Conservation (phyloP, 768 basidiomycete genomes). For the Boletus barrowsii region DNA sequence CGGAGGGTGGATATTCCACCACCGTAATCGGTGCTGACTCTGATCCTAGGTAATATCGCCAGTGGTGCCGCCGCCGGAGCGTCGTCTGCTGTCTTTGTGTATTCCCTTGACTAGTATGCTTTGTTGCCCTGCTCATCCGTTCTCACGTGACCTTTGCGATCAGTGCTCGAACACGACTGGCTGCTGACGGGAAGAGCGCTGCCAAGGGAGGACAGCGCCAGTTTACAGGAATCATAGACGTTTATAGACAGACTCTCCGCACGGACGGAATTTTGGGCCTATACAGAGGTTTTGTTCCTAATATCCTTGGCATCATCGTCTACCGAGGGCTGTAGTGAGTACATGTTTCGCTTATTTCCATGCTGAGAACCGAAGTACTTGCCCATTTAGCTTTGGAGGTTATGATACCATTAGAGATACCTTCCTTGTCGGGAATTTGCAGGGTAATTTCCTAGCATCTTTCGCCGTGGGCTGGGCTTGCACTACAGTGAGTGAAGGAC, state of each 20-base stretch:
- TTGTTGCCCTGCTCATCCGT: neutral
- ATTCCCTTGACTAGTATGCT: constrained; percentile 43
- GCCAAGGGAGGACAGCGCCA: constrained; percentile 39
- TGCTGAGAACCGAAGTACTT: neutral
- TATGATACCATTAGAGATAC: constrained; percentile 41
- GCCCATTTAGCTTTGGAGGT: constrained; percentile 36
- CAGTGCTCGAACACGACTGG: constrained; percentile 41
- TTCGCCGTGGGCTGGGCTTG: constrained; percentile 41
- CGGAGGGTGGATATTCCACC: neutral
- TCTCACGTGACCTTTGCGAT: neutral
- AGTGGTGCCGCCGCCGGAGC: constrained; percentile 45
- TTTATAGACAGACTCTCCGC: constrained; percentile 41
- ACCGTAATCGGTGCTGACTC: neutral
- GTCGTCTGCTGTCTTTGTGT: constrained; percentile 41
- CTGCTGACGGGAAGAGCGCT: constrained; percentile 38
- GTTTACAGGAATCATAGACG: constrained; percentile 40
- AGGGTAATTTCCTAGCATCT: constrained; percentile 40
- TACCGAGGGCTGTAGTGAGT: constrained; percentile 45
- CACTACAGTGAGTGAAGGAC: constrained; percentile 34
- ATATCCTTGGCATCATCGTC: constrained; percentile 40
- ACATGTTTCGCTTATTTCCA: neutral
- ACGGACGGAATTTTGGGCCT: constrained; percentile 41
- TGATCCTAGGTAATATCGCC: constrained; percentile 36
- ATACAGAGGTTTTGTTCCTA: constrained; percentile 43
- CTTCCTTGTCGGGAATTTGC: constrained; percentile 36